Percentiles rank a stretch among this genome's conserved stretches.
These are phyloP conservation scores for Scortechinia acanthostroma DNA, from an alignment of 2,329 filamentous ascomycete genomes.

Conservation along the genomic window DNA sequence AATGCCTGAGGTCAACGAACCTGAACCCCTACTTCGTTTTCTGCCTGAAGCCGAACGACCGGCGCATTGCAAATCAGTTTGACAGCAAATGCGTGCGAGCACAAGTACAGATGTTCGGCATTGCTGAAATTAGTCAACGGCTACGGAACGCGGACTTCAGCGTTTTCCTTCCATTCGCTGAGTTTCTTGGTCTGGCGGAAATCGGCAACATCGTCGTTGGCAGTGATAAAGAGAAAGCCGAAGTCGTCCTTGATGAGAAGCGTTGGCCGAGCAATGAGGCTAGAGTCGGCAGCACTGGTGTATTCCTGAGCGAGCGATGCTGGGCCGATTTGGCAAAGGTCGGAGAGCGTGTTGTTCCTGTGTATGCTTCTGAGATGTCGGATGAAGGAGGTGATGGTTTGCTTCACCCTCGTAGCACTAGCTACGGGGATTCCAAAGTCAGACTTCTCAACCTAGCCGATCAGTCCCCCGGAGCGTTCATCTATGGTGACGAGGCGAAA, in stretches of 20 bases:
- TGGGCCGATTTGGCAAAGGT: conserved; percentile 86
- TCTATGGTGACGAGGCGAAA: conserved; percentile 68
- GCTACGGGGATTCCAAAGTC: conserved; percentile 57
- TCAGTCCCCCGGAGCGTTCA: conserved; percentile 39
- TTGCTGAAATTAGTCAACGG: conserved; percentile 92
- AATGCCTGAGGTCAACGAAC: conserved; percentile 73
- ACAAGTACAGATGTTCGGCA: conserved; percentile 90
- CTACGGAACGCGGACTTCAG: conserved; percentile 91
- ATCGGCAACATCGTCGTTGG: conserved; percentile 79
- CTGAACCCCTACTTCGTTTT: conserved; percentile 95
- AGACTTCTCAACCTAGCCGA: conserved; percentile 38
- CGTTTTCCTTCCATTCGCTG: conserved; percentile 87
- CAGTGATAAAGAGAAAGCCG: conserved; percentile 84
- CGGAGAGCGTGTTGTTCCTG: conserved; percentile 49
- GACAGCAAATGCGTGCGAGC: conserved; percentile 96
- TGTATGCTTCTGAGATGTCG: conserved; percentile 39
- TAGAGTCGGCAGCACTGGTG: conserved; percentile 79
- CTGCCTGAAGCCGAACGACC: conserved; percentile 93
- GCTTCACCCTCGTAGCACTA: conserved; percentile 36
- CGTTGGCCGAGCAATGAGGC: conserved; percentile 90
- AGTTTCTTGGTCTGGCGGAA: conserved; percentile 85
- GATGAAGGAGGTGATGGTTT: conserved; percentile 59
- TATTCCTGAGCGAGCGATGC: conserved; percentile 91
- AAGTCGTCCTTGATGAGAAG: conserved; percentile 84
- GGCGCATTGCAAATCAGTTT: conserved; percentile 95